A percentile compares a stretch with the other conserved stretches of the same genome.
phyloP scores from a whole-genome alignment of 176 grass and related monocot species.

The Chrysopogon serrulatus region DNA sequence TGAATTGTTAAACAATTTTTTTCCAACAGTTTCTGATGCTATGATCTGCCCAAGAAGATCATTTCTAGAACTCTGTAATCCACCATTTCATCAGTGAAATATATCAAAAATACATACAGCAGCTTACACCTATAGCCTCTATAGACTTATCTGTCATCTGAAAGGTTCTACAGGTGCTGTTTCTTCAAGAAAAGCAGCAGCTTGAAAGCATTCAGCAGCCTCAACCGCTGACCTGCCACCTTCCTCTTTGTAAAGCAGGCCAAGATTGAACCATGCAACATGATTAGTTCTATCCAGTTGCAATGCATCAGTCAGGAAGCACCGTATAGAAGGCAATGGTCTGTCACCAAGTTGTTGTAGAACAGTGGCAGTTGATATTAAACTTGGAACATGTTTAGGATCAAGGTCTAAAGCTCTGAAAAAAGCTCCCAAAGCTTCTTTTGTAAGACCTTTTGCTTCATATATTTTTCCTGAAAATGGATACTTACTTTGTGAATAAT shows the following conservation, averaged over 20 bases:
- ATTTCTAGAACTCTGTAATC: constrained; percentile 20
- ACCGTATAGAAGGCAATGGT: constrained; percentile 55
- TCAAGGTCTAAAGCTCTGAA: constrained; percentile 68
- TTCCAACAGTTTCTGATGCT: constrained; percentile 2
- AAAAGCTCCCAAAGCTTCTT: constrained; percentile 76
- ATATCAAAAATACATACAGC: constrained; percentile 27
- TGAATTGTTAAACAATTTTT: constrained; percentile 5
- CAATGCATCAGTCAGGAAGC: constrained; percentile 82
- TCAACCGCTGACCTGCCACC: constrained; percentile 52
- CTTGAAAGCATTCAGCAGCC: constrained; percentile 94
- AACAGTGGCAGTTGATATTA: constrained; percentile 67
- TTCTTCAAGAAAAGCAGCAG: constrained; percentile 88
- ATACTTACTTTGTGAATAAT: constrained; percentile 18
- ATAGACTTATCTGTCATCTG: constrained; percentile 60
- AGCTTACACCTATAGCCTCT: constrained; percentile 46
- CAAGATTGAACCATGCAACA: constrained; percentile 92
- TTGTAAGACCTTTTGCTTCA: constrained; percentile 60
- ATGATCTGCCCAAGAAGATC: constrained; percentile 24
- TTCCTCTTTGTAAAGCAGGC: constrained; percentile 76
- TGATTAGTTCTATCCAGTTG: constrained; percentile 81
- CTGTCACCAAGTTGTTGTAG: constrained; percentile 56
- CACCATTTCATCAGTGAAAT: constrained; percentile 23
- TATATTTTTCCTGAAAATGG: constrained; percentile 69
- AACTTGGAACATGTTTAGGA: constrained; percentile 77
- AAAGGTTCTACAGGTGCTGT: constrained; percentile 95